These are phyloP conservation scores for Oemleria cerasiformis DNA, from an alignment of 306 rosid genomes.

Conservation along the genomic window DNA sequence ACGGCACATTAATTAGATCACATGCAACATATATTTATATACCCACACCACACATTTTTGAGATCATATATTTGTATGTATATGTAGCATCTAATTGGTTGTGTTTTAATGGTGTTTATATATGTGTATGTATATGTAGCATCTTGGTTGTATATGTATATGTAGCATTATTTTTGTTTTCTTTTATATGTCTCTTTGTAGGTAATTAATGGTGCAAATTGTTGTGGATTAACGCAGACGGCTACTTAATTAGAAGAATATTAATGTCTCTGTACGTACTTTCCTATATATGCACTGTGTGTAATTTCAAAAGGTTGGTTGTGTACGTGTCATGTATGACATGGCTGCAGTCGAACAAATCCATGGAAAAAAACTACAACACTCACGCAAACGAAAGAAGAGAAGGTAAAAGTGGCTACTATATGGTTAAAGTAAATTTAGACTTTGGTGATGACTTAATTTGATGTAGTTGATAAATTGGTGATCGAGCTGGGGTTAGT, in stretches of 20 bases:
- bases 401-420: too few relatives aligned
- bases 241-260: background rate
- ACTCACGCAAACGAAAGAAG: too few relatives aligned
- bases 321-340: too few relatives aligned
- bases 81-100: background rate
- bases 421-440: too few relatives aligned
- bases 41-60: background rate
- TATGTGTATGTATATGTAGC: background rate
- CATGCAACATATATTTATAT: background rate
- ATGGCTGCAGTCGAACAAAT: too few relatives aligned
- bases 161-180: background rate
- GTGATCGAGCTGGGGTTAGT: too few relatives aligned
- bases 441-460: too few relatives aligned
- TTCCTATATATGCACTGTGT: too few relatives aligned
- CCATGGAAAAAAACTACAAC: too few relatives aligned
- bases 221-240: background rate
- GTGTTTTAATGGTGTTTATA: background rate
- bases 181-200: background rate
- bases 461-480: too few relatives aligned
- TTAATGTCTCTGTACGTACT: background rate
- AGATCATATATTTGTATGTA: background rate
- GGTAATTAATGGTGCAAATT: background rate
- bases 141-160: background rate
- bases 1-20: background rate
- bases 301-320: too few relatives aligned